Evolutionary conservation across 495 filamentous ascomycete species (phyloP).

Genomic region (Pyrenopolyporus hunteri): DNA sequence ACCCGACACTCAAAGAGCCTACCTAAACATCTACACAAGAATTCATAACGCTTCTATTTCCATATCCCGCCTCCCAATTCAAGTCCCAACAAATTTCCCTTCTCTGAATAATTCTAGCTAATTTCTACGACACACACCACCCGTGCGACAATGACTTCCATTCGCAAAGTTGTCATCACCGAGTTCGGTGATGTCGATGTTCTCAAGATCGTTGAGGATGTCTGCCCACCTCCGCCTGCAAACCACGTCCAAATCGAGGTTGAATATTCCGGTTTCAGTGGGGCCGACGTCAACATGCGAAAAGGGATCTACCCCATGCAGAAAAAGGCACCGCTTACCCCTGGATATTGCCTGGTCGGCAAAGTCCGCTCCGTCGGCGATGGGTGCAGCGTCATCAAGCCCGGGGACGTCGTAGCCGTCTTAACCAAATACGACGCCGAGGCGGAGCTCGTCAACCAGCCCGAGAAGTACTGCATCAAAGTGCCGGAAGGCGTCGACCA

Average conservation of each 20-base stretch:
- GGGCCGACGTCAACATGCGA: slow-evolving; percentile 53
- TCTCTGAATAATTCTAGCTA: background rate
- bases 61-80: no score
- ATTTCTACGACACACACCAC: background rate
- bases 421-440: slow-evolving; percentile 51
- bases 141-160: slow-evolving; percentile 17
- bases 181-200: slow-evolving; percentile 44
- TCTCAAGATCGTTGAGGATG: slow-evolving; percentile 39
- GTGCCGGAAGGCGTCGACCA: slow-evolving; percentile 46
- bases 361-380: slow-evolving; percentile 41
- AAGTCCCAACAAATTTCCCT: background rate
- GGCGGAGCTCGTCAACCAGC: slow-evolving; percentile 47
- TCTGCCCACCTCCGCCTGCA: slow-evolving; percentile 39
- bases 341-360: slow-evolving; percentile 51
- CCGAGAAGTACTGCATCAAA: slow-evolving; percentile 47
- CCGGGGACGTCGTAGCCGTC: slow-evolving; percentile 46
- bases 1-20: no score
- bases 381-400: slow-evolving; percentile 34
- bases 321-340: slow-evolving; percentile 48
- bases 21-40: no score
- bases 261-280: slow-evolving; percentile 50
- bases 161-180: slow-evolving; percentile 52
- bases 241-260: slow-evolving; percentile 50
- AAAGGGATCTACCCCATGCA: slow-evolving; percentile 49
- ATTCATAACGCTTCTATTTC: no score